A percentile compares a stretch with the other conserved stretches of the same genome.
These are phyloP conservation scores for Silene conica DNA, from an alignment of 148 eudicot species.

Conservation along the genomic window DNA sequence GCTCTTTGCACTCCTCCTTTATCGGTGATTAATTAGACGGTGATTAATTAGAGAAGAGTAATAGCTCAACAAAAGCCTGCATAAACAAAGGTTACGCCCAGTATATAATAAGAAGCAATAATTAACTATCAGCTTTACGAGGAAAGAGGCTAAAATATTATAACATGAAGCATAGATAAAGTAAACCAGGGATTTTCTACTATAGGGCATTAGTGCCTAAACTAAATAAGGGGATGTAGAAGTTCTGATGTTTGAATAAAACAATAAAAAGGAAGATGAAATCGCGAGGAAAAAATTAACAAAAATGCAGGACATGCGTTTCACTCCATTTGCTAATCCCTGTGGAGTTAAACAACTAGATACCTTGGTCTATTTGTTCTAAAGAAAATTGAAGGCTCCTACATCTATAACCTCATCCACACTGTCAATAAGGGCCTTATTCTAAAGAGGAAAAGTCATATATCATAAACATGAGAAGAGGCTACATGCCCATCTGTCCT, in stretches of 20 bases:
- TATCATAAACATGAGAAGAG: neutral
- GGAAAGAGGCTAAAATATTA: too few species aligned
- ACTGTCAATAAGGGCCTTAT: neutral
- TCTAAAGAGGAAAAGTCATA: neutral
- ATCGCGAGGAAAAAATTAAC: too few species aligned
- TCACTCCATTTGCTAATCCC: neutral
- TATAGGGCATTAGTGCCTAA: neutral
- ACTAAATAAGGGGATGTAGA: neutral
- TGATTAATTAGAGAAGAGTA: too few species aligned
- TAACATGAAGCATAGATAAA: neutral
- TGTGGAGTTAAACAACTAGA: neutral
- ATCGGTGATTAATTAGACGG: too few species aligned
- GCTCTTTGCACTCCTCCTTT: too few species aligned
- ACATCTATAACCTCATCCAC: neutral
- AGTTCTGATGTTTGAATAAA: too few species aligned
- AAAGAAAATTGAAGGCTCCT: neutral
- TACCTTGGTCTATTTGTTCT: neutral
- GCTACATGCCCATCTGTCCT: neutral
- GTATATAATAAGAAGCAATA: too few species aligned
- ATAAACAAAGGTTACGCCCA: too few species aligned
- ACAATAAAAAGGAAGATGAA: neutral
- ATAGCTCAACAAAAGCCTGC: too few species aligned
- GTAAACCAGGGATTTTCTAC: too few species aligned
- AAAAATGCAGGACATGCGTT: neutral
- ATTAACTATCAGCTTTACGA: too few species aligned